Conservation (phyloP, 371 early-diverging fungal species). For the Fennellomyces sp. region DNA sequence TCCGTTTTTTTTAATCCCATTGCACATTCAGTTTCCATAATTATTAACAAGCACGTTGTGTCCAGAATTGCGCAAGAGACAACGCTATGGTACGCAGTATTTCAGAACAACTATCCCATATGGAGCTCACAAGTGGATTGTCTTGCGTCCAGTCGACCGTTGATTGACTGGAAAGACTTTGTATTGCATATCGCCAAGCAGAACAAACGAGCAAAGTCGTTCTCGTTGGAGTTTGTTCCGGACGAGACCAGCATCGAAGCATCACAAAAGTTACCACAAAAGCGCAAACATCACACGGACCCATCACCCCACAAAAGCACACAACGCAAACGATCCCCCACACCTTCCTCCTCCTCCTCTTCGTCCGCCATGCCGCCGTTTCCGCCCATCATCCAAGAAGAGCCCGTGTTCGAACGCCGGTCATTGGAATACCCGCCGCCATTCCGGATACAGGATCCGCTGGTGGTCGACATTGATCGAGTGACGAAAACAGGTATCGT, state of each 20-base stretch:
- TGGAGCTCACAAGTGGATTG: slow-evolving; percentile 33
- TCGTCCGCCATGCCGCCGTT: neutral
- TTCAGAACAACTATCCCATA: slow-evolving; percentile 24
- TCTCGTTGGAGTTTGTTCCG: slow-evolving; percentile 24
- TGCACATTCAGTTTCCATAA: neutral
- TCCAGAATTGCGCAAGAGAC: slow-evolving; percentile 19
- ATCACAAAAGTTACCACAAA: slow-evolving; percentile 9
- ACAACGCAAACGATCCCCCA: neutral
- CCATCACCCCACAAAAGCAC: slow-evolving; percentile 1
- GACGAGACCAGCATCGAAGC: slow-evolving; percentile 16
- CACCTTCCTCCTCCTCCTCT: slow-evolving; percentile 2
- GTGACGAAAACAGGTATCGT: slow-evolving; percentile 31
- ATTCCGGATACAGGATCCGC: slow-evolving; percentile 37
- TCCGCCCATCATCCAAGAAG: neutral
- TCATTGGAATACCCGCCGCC: slow-evolving; percentile 14
- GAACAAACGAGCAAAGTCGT: slow-evolving; percentile 10
- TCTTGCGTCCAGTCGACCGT: slow-evolving; percentile 12
- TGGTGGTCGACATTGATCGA: slow-evolving; percentile 41
- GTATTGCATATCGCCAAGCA: slow-evolving; percentile 27
- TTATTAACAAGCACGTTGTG: neutral
- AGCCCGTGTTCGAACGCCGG: slow-evolving; percentile 1
- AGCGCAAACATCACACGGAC: slow-evolving; percentile 12
- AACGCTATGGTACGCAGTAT: slow-evolving; percentile 35
- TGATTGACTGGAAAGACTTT: slow-evolving; percentile 41
- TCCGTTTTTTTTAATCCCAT: neutral